phyloP scores from a whole-genome alignment of 768 basidiomycete species.

The Trametes meyenii region DNA sequence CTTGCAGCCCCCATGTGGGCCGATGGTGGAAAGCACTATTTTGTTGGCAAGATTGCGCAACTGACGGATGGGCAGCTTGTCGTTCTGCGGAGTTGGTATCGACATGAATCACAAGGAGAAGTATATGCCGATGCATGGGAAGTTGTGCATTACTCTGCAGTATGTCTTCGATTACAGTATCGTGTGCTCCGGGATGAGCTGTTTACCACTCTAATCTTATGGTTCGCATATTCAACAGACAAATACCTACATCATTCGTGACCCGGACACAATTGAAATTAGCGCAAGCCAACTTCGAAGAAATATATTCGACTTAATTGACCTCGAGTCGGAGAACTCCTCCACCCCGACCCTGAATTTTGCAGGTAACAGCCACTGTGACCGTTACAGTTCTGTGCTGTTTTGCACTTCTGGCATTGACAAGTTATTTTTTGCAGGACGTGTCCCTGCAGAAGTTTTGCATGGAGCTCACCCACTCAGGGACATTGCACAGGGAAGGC shows the following conservation, averaged over 20 bases:
- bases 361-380: too few species aligned
- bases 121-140: not conserved
- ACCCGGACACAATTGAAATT: not conserved
- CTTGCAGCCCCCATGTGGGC: slow-evolving; percentile 9
- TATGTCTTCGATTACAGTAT: not conserved
- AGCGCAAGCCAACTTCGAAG: not conserved
- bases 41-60: slow-evolving; percentile 1
- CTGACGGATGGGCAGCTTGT: not conserved
- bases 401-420: slow-evolving; percentile 6
- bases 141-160: not conserved
- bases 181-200: not conserved
- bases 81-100: not conserved
- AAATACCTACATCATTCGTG: not conserved
- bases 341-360: not conserved
- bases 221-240: too few species aligned
- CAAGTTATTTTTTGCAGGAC: slow-evolving; percentile 19
- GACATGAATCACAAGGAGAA: not conserved
- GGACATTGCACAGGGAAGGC: slow-evolving; percentile 15
- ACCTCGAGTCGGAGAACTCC: too few species aligned
- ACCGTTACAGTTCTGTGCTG: not conserved
- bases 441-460: not conserved
- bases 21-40: slow-evolving; percentile 1
- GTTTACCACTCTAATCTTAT: too few species aligned
- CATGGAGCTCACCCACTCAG: slow-evolving; percentile 17
- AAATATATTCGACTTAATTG: not conserved